phyloP scores from a whole-genome alignment of 2,329 filamentous ascomycete genomes.

The Macrophomina pseudophaseolina region DNA sequence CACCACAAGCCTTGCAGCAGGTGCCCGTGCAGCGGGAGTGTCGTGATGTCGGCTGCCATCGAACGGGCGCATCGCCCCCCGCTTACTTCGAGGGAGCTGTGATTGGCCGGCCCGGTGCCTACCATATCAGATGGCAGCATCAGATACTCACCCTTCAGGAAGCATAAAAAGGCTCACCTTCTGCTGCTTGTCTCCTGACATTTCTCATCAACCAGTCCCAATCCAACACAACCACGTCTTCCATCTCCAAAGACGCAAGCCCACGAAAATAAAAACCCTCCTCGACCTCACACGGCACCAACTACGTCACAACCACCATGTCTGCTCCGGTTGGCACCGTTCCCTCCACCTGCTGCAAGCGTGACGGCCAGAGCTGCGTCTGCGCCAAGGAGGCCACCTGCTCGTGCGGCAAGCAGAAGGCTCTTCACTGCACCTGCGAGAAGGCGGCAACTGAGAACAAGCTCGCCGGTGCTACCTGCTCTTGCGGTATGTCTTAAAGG shows the following conservation, averaged over 20 bases:
- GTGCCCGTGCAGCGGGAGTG: conserved; percentile 17
- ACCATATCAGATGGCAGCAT: conserved; percentile 25
- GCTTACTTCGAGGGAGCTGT: conserved; percentile 15
- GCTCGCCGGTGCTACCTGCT: conserved; percentile 75
- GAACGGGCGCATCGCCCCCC: conserved; percentile 19
- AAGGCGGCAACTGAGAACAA: conserved; percentile 78
- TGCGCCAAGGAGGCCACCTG: conserved; percentile 68
- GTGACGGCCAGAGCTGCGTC: conserved; percentile 60
- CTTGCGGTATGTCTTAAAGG: conserved; percentile 66
- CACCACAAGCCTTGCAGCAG: conserved; percentile 2
- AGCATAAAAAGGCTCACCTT: conserved; percentile 8
- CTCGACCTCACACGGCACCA: background rate
- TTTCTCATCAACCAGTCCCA: conserved; percentile 2
- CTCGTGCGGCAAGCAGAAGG: conserved; percentile 88
- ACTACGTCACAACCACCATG: conserved; percentile 33
- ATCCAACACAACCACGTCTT: background rate
- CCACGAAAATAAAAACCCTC: no score
- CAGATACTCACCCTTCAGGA: conserved; percentile 20
- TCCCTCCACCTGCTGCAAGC: conserved; percentile 65
- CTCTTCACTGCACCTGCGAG: conserved; percentile 84
- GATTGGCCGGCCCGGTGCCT: conserved; percentile 6
- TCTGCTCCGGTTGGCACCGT: conserved; percentile 46
- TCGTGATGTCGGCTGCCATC: conserved; percentile 21
- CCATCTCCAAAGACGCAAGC: background rate
- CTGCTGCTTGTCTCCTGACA: conserved; percentile 1